phyloP scores from a whole-genome alignment of 2,329 filamentous ascomycete genomes.

The Cercospora brassicicola region DNA sequence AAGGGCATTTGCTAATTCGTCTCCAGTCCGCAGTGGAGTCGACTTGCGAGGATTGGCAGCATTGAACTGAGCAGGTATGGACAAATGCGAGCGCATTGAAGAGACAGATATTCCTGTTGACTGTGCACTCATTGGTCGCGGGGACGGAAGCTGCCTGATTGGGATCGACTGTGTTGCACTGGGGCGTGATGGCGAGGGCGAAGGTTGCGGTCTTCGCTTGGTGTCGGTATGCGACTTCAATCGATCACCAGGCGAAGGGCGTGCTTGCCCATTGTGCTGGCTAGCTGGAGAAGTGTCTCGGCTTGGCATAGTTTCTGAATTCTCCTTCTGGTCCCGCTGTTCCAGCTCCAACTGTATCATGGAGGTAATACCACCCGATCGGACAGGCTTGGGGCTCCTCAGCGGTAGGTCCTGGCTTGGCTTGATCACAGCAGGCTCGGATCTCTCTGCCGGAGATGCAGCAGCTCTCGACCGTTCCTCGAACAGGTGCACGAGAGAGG shows the following conservation, averaged over 20 bases:
- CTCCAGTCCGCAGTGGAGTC: constrained; percentile 56
- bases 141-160: constrained; percentile 12
- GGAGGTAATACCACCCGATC: constrained; percentile 35
- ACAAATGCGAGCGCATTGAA: constrained; percentile 27
- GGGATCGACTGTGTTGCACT: constrained; percentile 22
- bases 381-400: constrained; percentile 45
- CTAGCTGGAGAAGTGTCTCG: neutral
- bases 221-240: constrained; percentile 16
- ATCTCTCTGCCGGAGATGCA: constrained; percentile 23
- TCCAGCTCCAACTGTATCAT: constrained; percentile 36
- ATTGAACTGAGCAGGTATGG: constrained; percentile 38
- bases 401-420: constrained; percentile 39
- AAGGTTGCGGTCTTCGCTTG: constrained; percentile 19
- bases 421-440: constrained; percentile 27
- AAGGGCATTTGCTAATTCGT: constrained; percentile 71
- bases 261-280: constrained; percentile 1
- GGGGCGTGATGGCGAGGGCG: constrained; percentile 23
- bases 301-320: neutral
- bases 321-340: constrained; percentile 12
- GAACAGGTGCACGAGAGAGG: constrained; percentile 67
- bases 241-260: constrained; percentile 21
- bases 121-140: constrained; percentile 21
- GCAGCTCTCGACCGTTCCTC: constrained; percentile 51
- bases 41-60: constrained; percentile 41
- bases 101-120: constrained; percentile 27